Percentiles rank a stretch among this genome's conserved stretches.
Evolutionary conservation across 2,329 filamentous ascomycete genomes (phyloP).

Genomic region (Fusarium sp.): DNA sequence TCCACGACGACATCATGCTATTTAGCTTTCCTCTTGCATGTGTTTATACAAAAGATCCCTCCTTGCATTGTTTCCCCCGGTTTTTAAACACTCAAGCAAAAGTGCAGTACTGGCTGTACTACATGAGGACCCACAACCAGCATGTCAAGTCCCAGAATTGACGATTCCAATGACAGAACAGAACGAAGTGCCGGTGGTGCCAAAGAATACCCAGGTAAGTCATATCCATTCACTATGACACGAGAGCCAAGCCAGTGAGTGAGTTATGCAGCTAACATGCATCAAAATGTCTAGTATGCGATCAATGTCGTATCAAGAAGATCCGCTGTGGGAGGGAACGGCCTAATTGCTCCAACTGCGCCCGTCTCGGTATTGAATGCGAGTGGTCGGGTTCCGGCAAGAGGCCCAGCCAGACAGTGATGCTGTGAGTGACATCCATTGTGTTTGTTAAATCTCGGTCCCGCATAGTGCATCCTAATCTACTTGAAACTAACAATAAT

Average conservation of each 20-base stretch:
- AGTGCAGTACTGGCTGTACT: too few relatives aligned
- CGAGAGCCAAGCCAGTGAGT: too few relatives aligned
- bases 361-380: conserved; percentile 6
- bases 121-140: not conserved
- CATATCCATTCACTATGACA: not conserved
- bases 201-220: conserved; percentile 1
- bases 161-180: not conserved
- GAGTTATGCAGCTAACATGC: not conserved
- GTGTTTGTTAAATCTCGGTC: not conserved
- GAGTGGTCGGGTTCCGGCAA: conserved; percentile 4
- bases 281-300: not conserved
- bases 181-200: not conserved
- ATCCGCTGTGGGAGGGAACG: conserved; percentile 1
- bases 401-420: not conserved
- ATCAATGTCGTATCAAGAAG: conserved; percentile 5
- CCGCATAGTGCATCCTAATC: not conserved
- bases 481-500: not conserved
- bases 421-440: not conserved
- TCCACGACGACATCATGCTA: not conserved
- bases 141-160: not conserved
- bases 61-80: not conserved
- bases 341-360: conserved; percentile 4
- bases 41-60: not conserved
- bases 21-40: not conserved
- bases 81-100: not conserved